Evolutionary conservation across 2,329 filamentous ascomycete species (phyloP), one percentile per base, ranked within the genome.

Genomic region (Alternaria tenuissima): DNA sequence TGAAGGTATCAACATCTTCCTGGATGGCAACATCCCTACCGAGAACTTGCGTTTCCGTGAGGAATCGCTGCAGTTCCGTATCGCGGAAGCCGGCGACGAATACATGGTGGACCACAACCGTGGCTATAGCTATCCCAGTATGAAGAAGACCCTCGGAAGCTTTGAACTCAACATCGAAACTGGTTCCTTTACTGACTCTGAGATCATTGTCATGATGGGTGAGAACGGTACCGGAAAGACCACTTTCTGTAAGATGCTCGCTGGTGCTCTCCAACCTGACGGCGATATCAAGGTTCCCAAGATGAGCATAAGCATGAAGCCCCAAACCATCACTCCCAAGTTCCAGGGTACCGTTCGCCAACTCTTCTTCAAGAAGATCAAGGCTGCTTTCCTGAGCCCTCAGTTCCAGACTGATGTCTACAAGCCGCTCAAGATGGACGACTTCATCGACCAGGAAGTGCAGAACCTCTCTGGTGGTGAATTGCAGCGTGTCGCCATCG

Each of bases 331-430:
- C 76, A 99, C 94, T 3, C 95, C 95, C 77, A 99, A 97, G 82
- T 99, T 97, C 78, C 90, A 94, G 68, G 95, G 96, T 66, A 99
- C 94, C 39, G 95, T 99, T 59, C 93, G 95, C 65, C 93, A 97
- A 81, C 87, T 99, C 52, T 98, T 99, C 86, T 97, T 98, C 89
- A 99, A 99, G 90, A 94, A 95, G 85, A 99, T 99, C 82, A 97
- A 97, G 87, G 89, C 93, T 63, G 90, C 94, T 38, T 99, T 99
- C 88, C 81, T 99, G 73, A 95, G 90, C 71, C 95, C 95, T 30
- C 95, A 99, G 81, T 99, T 99, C 87, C 95, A 99, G 85, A 99
- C 95, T 14, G 95, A 99, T 80, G 96, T 99, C 59, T 96, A 98
- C 84, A 98, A 98, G 85, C 95, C 96, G n/a, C 88, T 99, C 63